A percentile compares a stretch with the other conserved stretches of the same genome.
phyloP scores from a whole-genome alignment of 2,329 filamentous ascomycete genomes.

The Stachybotrys echinatus region DNA sequence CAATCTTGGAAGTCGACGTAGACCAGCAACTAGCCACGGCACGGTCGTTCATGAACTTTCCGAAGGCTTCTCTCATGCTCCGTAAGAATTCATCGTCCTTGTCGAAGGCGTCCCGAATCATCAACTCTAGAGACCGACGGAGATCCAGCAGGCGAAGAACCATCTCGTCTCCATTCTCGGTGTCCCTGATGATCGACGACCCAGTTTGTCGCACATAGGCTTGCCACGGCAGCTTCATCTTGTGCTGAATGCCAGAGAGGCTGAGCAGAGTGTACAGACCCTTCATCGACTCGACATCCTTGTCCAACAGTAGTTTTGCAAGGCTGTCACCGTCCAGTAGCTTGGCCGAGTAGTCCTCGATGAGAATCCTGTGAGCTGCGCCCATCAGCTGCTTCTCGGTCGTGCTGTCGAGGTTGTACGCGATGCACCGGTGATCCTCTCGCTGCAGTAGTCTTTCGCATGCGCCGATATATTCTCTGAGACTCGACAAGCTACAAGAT shows the following conservation, averaged over 20 bases:
- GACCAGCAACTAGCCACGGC: conserved; percentile 67
- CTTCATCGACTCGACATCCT: conserved; percentile 65
- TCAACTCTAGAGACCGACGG: conserved; percentile 71
- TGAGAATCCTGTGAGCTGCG: conserved; percentile 66
- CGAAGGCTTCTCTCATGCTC: conserved; percentile 78
- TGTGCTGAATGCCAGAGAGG: conserved; percentile 63
- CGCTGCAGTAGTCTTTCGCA: conserved; percentile 63
- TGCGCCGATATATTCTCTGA: conserved; percentile 71
- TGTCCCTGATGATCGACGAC: conserved; percentile 72
- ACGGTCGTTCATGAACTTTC: conserved; percentile 87
- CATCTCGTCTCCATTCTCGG: conserved; percentile 77
- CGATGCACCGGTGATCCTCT: conserved; percentile 73
- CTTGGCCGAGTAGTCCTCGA: conserved; percentile 61
- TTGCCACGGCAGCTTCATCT: conserved; percentile 68
- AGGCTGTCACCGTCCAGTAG: conserved; percentile 64
- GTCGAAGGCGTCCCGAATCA: conserved; percentile 72
- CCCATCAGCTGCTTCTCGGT: conserved; percentile 75
- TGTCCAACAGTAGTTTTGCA: conserved; percentile 65
- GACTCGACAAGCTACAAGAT: conserved; percentile 53
- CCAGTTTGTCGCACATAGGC: conserved; percentile 75
- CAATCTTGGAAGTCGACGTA: conserved; percentile 86
- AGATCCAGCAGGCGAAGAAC: conserved; percentile 75
- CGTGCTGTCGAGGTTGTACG: conserved; percentile 74
- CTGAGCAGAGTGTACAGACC: conserved; percentile 74
- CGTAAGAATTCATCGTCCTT: conserved; percentile 73